A percentile compares a stretch with the other conserved stretches of the same genome.
Evolutionary conservation across 208 protist species (phyloP).

Genomic region (Vickermania spadyakhi): DNA sequence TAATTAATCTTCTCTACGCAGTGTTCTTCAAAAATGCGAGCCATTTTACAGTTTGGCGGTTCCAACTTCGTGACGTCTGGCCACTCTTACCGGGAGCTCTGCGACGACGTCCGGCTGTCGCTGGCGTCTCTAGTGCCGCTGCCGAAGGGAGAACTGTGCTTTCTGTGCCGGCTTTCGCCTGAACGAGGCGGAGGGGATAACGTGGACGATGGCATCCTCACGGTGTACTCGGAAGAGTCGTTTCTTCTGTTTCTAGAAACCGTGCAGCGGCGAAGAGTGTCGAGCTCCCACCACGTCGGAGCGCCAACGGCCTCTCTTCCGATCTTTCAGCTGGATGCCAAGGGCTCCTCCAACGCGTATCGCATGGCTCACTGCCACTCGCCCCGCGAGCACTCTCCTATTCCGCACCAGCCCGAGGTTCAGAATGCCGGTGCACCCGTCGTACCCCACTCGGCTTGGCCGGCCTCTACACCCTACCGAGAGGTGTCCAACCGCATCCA

Average conservation of each 20-base stretch:
- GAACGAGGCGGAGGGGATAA: background rate
- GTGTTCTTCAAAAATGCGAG: slow-evolving; percentile 28
- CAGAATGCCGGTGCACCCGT: background rate
- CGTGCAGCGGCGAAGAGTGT: background rate
- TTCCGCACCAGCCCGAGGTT: background rate
- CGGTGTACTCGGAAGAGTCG: background rate
- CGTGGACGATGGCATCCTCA: background rate
- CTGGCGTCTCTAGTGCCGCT: slow-evolving; percentile 17
- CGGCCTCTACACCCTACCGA: background rate
- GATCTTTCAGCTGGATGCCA: background rate
- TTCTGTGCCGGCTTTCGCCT: slow-evolving; percentile 6
- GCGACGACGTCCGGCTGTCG: slow-evolving; percentile 13
- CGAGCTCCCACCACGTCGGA: too few relatives aligned
- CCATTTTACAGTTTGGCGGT: slow-evolving; percentile 22
- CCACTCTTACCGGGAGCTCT: slow-evolving; percentile 25
- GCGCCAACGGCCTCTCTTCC: too few relatives aligned
- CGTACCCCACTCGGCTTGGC: background rate
- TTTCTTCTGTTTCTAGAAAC: background rate
- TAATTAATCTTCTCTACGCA: too few relatives aligned
- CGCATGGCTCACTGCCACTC: background rate
- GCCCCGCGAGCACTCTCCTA: background rate
- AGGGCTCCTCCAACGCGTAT: background rate
- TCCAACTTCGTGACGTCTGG: slow-evolving; percentile 28
- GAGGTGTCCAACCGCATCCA: background rate
- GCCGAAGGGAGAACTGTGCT: slow-evolving; percentile 8